Conservation (phyloP, 176 grass and related monocot species). For the Triticum timopheevii region DNA sequence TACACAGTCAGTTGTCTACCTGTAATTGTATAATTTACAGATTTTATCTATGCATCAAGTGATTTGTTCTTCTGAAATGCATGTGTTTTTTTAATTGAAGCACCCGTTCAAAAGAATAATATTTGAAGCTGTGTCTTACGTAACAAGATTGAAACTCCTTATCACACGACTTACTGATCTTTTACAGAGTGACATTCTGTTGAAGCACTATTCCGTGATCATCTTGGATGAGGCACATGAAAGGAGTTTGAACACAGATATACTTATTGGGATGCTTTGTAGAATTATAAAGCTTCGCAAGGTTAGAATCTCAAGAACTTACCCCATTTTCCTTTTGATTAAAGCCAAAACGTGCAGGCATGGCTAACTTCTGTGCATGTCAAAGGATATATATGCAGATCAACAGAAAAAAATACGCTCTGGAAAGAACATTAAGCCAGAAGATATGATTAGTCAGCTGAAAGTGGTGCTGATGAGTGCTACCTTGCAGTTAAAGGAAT, state of each 20-base stretch:
- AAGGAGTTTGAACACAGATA: constrained; percentile 90
- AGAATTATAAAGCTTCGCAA: constrained; percentile 70
- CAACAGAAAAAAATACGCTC: constrained; percentile 61
- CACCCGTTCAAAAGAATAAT: background rate
- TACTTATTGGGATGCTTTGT: constrained; percentile 88
- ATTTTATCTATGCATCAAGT: background rate
- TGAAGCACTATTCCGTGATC: constrained; percentile 74
- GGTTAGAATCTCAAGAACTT: constrained; percentile 32
- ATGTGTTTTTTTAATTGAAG: background rate
- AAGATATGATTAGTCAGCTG: constrained; percentile 13
- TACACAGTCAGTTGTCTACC: background rate
- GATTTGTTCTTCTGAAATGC: constrained; percentile 10
- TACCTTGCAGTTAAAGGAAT: constrained; percentile 81
- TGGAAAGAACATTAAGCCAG: constrained; percentile 6
- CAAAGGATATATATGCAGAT: constrained; percentile 2
- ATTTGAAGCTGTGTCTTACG: background rate
- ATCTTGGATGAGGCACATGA: constrained; percentile 98
- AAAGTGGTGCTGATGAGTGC: constrained; percentile 95
- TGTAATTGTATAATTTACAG: constrained; percentile 1
- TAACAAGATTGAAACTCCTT: background rate
- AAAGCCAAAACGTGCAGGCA: constrained; percentile 15
- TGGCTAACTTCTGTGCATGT: constrained; percentile 47
- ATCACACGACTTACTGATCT: constrained; percentile 5
- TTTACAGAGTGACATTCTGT: constrained; percentile 71
- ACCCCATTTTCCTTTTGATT: constrained; percentile 9